phyloP scores from a whole-genome alignment of 2,329 filamentous ascomycete species.

The Plenodomus lindquistii region DNA sequence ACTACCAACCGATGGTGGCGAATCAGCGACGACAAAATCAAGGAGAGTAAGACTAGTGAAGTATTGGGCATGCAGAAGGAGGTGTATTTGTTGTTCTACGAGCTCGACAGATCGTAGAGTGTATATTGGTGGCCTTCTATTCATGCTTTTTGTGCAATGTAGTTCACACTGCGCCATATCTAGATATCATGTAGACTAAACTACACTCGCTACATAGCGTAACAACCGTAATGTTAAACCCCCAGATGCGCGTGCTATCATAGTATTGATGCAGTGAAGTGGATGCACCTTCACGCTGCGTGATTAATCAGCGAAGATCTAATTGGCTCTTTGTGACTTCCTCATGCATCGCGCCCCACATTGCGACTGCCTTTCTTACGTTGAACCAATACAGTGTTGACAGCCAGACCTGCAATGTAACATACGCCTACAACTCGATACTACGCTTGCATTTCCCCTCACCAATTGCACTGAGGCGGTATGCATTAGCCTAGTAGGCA shows the following conservation, averaged over 20 bases:
- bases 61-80: slow-evolving; percentile 93
- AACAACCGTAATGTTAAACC: not conserved
- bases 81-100: slow-evolving; percentile 95
- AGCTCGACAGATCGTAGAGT: slow-evolving; percentile 62
- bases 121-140: not conserved
- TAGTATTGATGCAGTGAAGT: not conserved
- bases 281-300: not conserved
- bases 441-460: slow-evolving; percentile 18
- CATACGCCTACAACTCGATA: slow-evolving; percentile 14
- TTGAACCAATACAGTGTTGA: not conserved
- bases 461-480: not conserved
- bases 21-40: slow-evolving; percentile 95
- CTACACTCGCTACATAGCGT: slow-evolving; percentile 1
- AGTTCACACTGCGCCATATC: not conserved
- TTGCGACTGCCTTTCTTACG: slow-evolving; percentile 5
- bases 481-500: not conserved
- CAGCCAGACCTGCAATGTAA: slow-evolving; percentile 25
- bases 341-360: slow-evolving; percentile 14
- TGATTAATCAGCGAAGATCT: slow-evolving; percentile 28
- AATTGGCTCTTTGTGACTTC: slow-evolving; percentile 10
- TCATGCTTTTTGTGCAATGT: not conserved
- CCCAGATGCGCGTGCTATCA: no score
- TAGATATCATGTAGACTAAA: not conserved
- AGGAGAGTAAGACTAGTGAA: slow-evolving; percentile 89
- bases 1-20: slow-evolving; percentile 87